Conservation (phyloP, 2,329 filamentous ascomycete species). For the Botrytis sinoallii region DNA sequence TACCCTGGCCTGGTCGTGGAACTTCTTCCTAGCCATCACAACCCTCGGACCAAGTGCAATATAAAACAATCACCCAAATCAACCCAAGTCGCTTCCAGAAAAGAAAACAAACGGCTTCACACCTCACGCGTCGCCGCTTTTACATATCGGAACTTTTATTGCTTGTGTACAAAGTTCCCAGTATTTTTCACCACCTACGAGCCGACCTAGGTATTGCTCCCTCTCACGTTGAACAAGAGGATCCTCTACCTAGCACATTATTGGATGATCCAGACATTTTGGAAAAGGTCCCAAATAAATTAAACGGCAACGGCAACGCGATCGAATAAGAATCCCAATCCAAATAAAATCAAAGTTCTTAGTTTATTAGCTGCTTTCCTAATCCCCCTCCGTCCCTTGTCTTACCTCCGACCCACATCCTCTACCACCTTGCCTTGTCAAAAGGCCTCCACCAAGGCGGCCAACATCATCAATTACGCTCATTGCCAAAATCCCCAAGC, state of each 20-base stretch:
- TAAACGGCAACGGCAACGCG: not conserved
- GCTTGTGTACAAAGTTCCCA: not conserved
- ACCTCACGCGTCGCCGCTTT: constrained; percentile 15
- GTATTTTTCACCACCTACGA: not conserved
- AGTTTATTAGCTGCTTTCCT: not conserved
- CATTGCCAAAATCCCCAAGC: constrained; percentile 19
- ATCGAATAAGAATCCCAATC: not conserved
- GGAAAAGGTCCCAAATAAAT: constrained; percentile 1
- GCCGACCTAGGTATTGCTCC: not conserved
- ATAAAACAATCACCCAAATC: not conserved
- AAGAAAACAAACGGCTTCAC: constrained; percentile 1
- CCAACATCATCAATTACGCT: constrained; percentile 19
- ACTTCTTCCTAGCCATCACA: not conserved
- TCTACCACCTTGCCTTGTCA: constrained; percentile 1
- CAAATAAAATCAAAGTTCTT: not conserved
- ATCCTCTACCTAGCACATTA: not conserved
- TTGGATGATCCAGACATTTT: constrained; percentile 1
- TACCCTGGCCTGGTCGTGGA: not conserved
- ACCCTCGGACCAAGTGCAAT: not conserved
- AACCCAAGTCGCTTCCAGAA: constrained; percentile 5
- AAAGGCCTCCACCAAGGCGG: constrained; percentile 5
- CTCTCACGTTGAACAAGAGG: not conserved
- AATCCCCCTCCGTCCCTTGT: not conserved
- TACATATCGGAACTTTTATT: constrained; percentile 12
- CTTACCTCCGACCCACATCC: constrained; percentile 16